Evolutionary conservation across 2,329 filamentous ascomycete genomes (phyloP), one percentile per base, ranked within the genome.

Genomic region (Mycosphaerella sp.): DNA sequence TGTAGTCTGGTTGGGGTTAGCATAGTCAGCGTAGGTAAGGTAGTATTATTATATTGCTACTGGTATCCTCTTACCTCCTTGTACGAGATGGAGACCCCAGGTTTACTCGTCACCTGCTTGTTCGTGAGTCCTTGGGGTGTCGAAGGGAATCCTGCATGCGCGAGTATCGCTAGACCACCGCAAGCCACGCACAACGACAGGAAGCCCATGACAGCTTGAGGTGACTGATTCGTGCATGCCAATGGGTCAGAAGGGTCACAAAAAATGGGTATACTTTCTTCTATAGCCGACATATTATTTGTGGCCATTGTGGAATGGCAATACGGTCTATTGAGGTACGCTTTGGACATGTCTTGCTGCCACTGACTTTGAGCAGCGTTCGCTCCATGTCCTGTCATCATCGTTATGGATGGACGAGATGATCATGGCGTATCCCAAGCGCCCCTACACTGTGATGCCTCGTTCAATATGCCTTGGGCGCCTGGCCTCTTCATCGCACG

Each of bases 41-140:
- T 7, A 34, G 23, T n/a, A 26, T 26, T 26, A 21, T 21, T 21
- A 21, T 21, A 21, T 21, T 21, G 21, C 3, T 21, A 23, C 23
- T 45, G 17, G 40, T 51, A 4, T 29, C 26, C 26, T 29, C 26
- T 29, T 29, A 57, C 59, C 48, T 57, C 38, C 45, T 62, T 63
- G 45, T 61, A 63, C 9, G 61, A 59, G 8, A 69, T 67, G 12
- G 64, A 62, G 6, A 54, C 60, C 34, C 34, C 34, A 26, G 57
- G 57, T 12, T 51, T 38, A n/a, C 26, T 23, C 10, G 48, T 36
- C 1, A 59, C 44, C 8, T 61, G 46, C 39, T 45, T 59, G 17
- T 45, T 57, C 11, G 50, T 59, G 11, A 59, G 26, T 17, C 48
- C 48, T 34, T 59, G 34, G 5, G 52, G 55, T 21, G 38, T 10